Conservation (phyloP, 345 rosid species). For the Nephelium lappaceum region DNA sequence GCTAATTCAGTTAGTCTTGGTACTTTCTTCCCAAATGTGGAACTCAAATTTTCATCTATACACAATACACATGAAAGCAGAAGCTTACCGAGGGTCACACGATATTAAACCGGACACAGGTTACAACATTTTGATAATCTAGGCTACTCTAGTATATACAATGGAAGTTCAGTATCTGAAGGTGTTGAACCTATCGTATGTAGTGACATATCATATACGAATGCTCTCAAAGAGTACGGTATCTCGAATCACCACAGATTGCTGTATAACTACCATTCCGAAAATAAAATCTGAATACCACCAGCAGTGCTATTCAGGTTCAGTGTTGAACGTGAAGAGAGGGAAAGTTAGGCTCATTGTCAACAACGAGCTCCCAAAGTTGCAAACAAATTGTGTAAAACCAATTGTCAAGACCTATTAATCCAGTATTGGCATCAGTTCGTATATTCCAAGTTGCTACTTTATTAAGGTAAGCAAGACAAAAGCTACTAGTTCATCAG, state of each 20-base stretch:
- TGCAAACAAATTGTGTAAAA: neutral
- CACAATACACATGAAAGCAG: neutral
- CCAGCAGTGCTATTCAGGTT: neutral
- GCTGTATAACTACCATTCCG: neutral
- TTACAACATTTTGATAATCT: neutral
- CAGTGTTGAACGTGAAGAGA: neutral
- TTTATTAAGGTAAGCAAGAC: neutral
- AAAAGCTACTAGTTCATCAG: neutral
- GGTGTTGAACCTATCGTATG: neutral
- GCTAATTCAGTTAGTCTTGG: neutral
- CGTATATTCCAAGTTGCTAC: neutral
- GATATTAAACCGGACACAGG: neutral
- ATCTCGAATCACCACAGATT: neutral
- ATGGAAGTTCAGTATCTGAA: neutral
- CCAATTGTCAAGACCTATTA: neutral
- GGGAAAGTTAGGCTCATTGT: neutral
- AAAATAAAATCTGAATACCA: neutral
- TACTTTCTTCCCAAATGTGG: neutral
- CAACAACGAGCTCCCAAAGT: neutral
- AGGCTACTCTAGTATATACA: neutral
- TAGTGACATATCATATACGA: neutral
- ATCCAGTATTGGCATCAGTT: neutral
- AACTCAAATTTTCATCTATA: neutral
- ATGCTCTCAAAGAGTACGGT: neutral
- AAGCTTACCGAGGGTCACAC: no score